Conservation (phyloP, 192 early-diverging fungal genomes). For the Gigaspora rosea region DNA sequence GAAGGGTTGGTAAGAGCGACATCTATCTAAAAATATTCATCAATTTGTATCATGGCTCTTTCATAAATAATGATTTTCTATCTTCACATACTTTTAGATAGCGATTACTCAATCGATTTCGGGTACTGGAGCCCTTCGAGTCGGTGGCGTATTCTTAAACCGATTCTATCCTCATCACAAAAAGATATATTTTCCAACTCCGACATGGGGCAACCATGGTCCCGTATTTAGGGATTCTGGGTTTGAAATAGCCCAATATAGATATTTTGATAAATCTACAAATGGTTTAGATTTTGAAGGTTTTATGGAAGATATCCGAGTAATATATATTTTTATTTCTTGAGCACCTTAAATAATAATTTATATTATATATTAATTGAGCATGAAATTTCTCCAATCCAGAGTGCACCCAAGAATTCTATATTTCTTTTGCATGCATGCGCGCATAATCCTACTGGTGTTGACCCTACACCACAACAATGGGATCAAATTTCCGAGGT, state of each 20-base stretch:
- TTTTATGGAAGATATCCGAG: constrained; percentile 89
- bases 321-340: constrained; percentile 12
- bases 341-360: background rate
- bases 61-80: background rate
- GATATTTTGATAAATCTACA: constrained; percentile 93
- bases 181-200: constrained; percentile 89
- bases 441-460: constrained; percentile 99
- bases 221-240: constrained; percentile 91
- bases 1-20: constrained; percentile 58
- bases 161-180: constrained; percentile 80
- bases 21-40: background rate
- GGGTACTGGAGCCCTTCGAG: constrained; percentile 94
- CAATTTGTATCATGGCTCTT: background rate
- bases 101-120: constrained; percentile 94
- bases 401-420: constrained; percentile 83
- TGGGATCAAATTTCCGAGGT: constrained; percentile 87
- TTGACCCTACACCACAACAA: constrained; percentile 91
- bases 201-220: constrained; percentile 98
- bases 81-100: constrained; percentile 43
- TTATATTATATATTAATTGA: no score
- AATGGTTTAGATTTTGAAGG: constrained; percentile 92
- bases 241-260: constrained; percentile 83
- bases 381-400: background rate
- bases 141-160: constrained; percentile 87
- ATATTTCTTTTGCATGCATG: constrained; percentile 96